Percentiles rank a stretch among this genome's conserved stretches.
Evolutionary conservation across 108 stramenopile genomes (phyloP).

Genomic region (Cyclotella sp.): DNA sequence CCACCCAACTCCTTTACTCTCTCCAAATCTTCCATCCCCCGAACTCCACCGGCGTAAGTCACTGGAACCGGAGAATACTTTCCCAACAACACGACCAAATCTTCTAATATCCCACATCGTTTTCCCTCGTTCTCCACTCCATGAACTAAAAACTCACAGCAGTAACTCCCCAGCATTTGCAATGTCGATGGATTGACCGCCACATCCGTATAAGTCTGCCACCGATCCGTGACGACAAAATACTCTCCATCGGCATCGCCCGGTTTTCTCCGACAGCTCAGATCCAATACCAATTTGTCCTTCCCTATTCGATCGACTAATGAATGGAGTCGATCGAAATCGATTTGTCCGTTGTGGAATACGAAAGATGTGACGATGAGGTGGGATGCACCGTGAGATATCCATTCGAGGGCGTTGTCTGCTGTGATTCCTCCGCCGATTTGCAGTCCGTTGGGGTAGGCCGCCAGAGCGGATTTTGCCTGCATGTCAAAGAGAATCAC

Average conservation of each 20-base stretch:
- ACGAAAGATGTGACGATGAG: conserved; percentile 98
- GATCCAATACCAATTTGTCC: conserved; percentile 93
- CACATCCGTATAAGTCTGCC: conserved; percentile 95
- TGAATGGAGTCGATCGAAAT: conserved; percentile 74
- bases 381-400: conserved; percentile 93
- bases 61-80: conserved; percentile 89
- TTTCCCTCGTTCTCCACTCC: conserved; percentile 99
- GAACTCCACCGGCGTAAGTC: conserved; percentile 98
- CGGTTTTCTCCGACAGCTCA: conserved; percentile 85
- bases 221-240: conserved; percentile 95
- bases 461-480: conserved; percentile 77
- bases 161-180: conserved; percentile 74
- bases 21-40: conserved; percentile 88
- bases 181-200: conserved; percentile 73
- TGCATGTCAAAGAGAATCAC: background rate
- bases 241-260: conserved; percentile 58
- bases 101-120: conserved; percentile 93
- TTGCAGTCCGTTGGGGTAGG: conserved; percentile 92
- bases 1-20: conserved; percentile 83
- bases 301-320: conserved; percentile 77
- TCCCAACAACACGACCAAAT: conserved; percentile 90
- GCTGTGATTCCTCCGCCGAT: conserved; percentile 95
- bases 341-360: conserved; percentile 86
- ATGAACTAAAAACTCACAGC: conserved; percentile 97
- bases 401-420: conserved; percentile 83